These are phyloP conservation scores for Torulaspora pretoriensis DNA, from an alignment of 1,139 yeast genomes.

Conservation along the genomic window DNA sequence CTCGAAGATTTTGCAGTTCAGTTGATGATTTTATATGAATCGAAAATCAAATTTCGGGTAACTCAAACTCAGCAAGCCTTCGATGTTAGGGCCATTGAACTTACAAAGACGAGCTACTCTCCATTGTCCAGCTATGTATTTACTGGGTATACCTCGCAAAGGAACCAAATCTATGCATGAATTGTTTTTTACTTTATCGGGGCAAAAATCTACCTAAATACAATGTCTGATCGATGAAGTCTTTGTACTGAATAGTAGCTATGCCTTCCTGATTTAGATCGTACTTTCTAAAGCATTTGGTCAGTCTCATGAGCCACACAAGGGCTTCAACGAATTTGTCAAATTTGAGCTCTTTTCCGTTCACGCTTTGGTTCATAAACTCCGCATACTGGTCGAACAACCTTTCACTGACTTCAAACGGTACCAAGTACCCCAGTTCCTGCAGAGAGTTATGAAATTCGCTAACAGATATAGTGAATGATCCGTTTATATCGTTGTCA, in stretches of 20 bases:
- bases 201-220: slow-evolving; percentile 36
- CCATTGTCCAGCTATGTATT: neutral
- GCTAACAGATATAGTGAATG: slow-evolving; percentile 31
- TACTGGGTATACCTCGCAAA: neutral
- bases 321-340: slow-evolving; percentile 80
- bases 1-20: neutral
- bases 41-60: neutral
- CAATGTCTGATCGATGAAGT: slow-evolving; percentile 55
- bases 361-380: slow-evolving; percentile 30
- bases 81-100: neutral
- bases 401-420: slow-evolving; percentile 35
- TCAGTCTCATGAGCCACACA: slow-evolving; percentile 70
- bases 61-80: neutral
- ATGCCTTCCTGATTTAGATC: slow-evolving; percentile 74
- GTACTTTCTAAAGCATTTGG: slow-evolving; percentile 73
- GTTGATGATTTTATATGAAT: neutral
- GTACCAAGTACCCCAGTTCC: slow-evolving; percentile 35
- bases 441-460: slow-evolving; percentile 37
- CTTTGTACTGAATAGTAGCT: slow-evolving; percentile 73
- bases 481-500: slow-evolving; percentile 37
- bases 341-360: slow-evolving; percentile 61
- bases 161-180: neutral
- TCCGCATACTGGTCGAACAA: slow-evolving; percentile 37
- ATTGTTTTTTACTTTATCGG: slow-evolving; percentile 15
- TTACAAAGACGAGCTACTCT: neutral